Evolutionary conservation across 768 basidiomycete genomes (phyloP).

Genomic region (Neoboletus magnificus): DNA sequence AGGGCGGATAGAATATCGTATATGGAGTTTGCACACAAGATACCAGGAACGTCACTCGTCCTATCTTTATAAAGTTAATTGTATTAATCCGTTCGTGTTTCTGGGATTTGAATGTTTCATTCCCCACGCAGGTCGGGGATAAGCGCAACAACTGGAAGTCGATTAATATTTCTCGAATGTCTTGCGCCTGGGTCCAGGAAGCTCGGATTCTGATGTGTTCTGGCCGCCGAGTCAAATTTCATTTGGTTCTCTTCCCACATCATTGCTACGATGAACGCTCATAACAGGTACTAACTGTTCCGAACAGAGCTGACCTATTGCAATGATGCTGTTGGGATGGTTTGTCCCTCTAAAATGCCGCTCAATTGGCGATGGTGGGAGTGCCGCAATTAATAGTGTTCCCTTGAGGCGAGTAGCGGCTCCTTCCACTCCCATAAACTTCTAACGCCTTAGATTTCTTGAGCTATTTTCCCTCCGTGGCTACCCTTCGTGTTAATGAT

Average conservation of each 20-base stretch:
- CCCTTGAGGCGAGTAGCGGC: not conserved
- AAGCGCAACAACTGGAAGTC: not conserved
- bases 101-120: not conserved
- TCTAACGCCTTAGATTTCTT: not conserved
- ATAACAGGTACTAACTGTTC: not conserved
- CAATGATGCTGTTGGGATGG: not conserved
- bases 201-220: not conserved
- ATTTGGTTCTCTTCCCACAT: not conserved
- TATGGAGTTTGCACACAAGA: not conserved
- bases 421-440: not conserved
- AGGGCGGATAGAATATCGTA: not conserved
- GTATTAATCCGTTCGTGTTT: not conserved
- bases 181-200: not conserved
- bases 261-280: not conserved
- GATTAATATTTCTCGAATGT: not conserved
- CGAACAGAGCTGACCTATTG: not conserved
- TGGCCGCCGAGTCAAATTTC: not conserved
- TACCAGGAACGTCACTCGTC: slow-evolving; percentile 10
- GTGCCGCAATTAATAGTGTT: not conserved
- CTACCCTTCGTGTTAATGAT: not conserved
- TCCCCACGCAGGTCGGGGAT: slow-evolving; percentile 3
- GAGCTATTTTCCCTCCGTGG: not conserved
- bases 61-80: not conserved
- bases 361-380: slow-evolving; percentile 1
- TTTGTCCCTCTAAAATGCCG: not conserved